Evolutionary conservation across 2,329 filamentous ascomycete genomes (phyloP), one percentile per base, ranked within the genome.

Genomic region (Aspergillus udagawae): DNA sequence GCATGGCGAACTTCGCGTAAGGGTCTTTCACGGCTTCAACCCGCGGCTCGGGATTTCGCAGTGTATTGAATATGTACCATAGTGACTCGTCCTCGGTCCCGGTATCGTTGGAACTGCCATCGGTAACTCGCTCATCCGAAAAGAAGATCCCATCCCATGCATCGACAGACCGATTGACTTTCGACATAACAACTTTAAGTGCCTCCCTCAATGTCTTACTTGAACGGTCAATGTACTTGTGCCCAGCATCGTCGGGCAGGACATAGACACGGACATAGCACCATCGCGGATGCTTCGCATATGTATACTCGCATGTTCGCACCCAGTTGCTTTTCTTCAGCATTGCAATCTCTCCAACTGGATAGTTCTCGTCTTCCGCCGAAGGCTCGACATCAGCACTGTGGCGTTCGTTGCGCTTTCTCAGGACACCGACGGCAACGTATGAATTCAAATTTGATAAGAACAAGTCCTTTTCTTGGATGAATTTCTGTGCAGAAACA

Each of bases 41-140:
- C 5, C 66, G 59, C 0, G 75, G 71, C 17, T 67, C 60, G 4
- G 78, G 78, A 25, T 77, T 71, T 38, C 74, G 59, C 17, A 80
- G 60, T 3, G 78, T 80, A 60, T 80, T 80, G 69, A 80, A 80
- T 29, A 80, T 79, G 59, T 80, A 80, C 67, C 79, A 80, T 1
- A 80, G 57, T 0, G 77, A 80, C 49, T 80, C 77, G 28, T 78
- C 72, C 32, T 75, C 71, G 3, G 56, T 61, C 1, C 41, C 58
- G 45, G 63, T 63, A n/a, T 23, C n/a, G 2, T 8, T 45, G 20
- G 63, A 58, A 10, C 53, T 51, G 1, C 61, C 29, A 32, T 60
- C 57, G 9, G 23, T 35, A 12, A 55, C 38, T 4, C 54, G 45
- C 44, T n/a, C 51, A 20, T 58, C 32, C 5, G 60, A 53, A 42